Percentiles rank a stretch among this genome's conserved stretches.
Evolutionary conservation across 257 asterid species (phyloP).

Genomic region (Knoxia roxburghii): DNA sequence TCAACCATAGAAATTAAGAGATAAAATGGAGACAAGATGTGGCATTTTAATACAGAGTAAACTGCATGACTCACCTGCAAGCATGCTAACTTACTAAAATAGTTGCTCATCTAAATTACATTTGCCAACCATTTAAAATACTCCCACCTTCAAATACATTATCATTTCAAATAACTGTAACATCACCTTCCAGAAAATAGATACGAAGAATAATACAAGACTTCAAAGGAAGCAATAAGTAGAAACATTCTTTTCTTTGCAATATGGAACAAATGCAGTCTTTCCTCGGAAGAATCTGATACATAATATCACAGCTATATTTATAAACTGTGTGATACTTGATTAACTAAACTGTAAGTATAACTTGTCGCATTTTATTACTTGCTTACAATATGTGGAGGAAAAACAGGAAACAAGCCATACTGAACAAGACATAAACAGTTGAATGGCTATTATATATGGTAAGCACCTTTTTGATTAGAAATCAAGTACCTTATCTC

Average conservation of each 20-base stretch:
- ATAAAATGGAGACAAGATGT: neutral
- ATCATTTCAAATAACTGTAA: conserved; percentile 3
- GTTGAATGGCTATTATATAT: conserved; percentile 31
- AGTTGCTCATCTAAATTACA: neutral
- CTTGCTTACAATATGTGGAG: conserved; percentile 38
- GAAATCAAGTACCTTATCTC: conserved; percentile 71
- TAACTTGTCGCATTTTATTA: conserved; percentile 23
- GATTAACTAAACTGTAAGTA: conserved; percentile 27
- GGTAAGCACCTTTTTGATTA: conserved; percentile 37
- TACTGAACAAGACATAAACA: conserved; percentile 14
- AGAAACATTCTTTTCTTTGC: conserved; percentile 21
- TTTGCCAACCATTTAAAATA: neutral
- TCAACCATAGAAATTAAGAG: neutral
- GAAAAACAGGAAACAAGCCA: conserved; percentile 19
- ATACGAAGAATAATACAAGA: neutral
- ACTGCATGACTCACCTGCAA: conserved; percentile 2
- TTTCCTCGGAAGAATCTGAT: conserved; percentile 24
- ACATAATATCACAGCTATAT: conserved; percentile 34
- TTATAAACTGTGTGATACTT: conserved; percentile 18
- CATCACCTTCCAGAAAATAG: neutral
- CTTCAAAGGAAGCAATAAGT: neutral
- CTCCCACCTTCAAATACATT: neutral
- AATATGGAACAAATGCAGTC: conserved; percentile 23
- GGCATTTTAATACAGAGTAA: neutral
- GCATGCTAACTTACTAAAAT: neutral